Base-by-base conservation (phyloP, 1,284 basidiomycete species). In the Ustilago bromivora region DNA sequence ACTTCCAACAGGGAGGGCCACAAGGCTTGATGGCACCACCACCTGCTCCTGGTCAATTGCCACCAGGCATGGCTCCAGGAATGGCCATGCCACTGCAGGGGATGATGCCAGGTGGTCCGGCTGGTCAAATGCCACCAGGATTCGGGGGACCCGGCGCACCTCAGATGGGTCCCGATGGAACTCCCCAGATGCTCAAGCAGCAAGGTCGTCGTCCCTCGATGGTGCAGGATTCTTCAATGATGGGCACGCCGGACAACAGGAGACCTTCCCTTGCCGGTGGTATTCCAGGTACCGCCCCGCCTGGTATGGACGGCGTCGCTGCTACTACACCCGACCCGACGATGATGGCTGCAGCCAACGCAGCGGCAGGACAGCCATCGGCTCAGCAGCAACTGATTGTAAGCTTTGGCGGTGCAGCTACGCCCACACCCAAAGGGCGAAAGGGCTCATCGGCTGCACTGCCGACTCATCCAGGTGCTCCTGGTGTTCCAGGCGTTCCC, bases 11-110 rank as follows among this genome's bases (percentile, higher is more conserved):
- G 34, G 70, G 55, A 19, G 72, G 66, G 1, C 65, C 63, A 56
- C 63, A 65, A 52, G 74, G 65, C 28, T 32, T 78, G 52, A 78
- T 78, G 76, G 76, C 76, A 6, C 76, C 76, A 0, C 76, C 76
- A 34, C 76, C 76, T 8, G 76, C 76, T 46, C 76, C 76, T 15
- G 62, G 70, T 15, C 76, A 78, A 2, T 19, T 77, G 54, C 70
- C 75, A 6, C 74, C 65, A 12, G 68, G 65, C 3, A 66, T 66
- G 58, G 19, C 55, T 28, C 65, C 73, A 3, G 71, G 71, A 2
- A 61, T 65, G 61, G 65, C 56, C 17, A 63, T 68, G 62, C 51
- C 72, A 13, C 40, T 17, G 23, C 70, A 59, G 3, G 65, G 68
- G 6, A 71, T 71, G 65, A 51, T 65, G 11, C 61, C 65, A 28